Evolutionary conservation across 176 grass and related monocot genomes (phyloP).

Genomic region (Panicum miliaceum): DNA sequence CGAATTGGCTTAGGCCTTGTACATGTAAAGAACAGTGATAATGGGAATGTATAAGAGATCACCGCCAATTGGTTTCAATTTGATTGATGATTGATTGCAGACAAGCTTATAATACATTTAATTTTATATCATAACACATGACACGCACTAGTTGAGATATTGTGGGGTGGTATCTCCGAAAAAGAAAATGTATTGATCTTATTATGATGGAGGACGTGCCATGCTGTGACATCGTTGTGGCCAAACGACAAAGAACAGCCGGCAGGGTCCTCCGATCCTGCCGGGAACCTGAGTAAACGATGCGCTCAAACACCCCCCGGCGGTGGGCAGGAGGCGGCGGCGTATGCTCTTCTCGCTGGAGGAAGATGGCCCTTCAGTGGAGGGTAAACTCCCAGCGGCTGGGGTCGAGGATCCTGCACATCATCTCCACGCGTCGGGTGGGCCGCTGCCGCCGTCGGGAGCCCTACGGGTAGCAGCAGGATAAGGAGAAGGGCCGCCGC

Average conservation of each 20-base stretch:
- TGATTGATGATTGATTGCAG: too few species aligned
- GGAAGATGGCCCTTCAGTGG: not conserved
- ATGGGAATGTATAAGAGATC: not conserved
- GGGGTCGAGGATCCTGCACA: not conserved
- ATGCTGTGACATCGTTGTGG: too few species aligned
- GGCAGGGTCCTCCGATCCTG: too few species aligned
- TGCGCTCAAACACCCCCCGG: not conserved
- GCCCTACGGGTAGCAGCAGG: not conserved
- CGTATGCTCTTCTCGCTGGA: not conserved
- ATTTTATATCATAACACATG: too few species aligned
- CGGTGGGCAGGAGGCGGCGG: not conserved
- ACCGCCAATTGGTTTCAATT: not conserved
- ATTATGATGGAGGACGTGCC: too few species aligned
- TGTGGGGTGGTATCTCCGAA: too few species aligned
- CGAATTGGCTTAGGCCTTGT: not conserved
- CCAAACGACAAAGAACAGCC: too few species aligned
- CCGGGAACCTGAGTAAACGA: too few species aligned
- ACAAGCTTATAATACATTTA: too few species aligned
- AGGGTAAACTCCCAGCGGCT: not conserved
- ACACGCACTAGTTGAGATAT: too few species aligned
- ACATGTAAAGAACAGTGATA: constrained; percentile 25
- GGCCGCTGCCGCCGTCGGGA: not conserved
- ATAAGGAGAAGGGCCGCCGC: not conserved
- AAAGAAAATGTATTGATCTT: too few species aligned
- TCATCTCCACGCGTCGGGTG: not conserved